Evolutionary conservation across 257 asterid species (phyloP), one percentile per base, ranked within the genome.

Genomic region (Mentha longifolia): DNA sequence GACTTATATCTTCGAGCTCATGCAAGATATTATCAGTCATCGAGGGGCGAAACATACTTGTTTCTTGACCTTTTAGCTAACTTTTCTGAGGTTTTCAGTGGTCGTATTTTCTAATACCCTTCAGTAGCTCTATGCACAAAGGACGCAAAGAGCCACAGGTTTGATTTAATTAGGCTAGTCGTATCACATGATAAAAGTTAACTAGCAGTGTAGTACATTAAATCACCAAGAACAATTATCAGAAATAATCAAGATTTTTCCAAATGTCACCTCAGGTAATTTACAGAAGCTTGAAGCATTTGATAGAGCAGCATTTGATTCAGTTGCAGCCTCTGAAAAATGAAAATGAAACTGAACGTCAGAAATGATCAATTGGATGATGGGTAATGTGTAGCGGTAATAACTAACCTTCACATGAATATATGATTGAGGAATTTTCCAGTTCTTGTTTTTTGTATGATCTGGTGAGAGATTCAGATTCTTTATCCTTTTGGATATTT

Each of bases 341-440:
- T 59, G n/a, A 77, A 35, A 77, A 67, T 43, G 54, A 68, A 73
- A 46, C 45, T 22, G 71, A 68, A 47, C 58, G 61, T 69, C 70
- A 62, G 72, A 70, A 37, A 61, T 10, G 20, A 19, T 58, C 33
- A 59, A 35, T 20, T 51, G 55, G 72, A 15, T 65, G 54, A n/a
- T 33, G 33, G 54, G 69, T 64, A n/a, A 75, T 67, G 47, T 70
- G 64, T 20, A 63, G 16, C 67, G 59, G 56, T n/a, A n/a, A n/a
- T n/a, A 70, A 62, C 85, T 79, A 72, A 75, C 89, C 87, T 82
- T 67, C 67, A 62, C 19, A 65, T 41, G 72, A 54, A 79, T 50
- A 35, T 7, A 51, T 69, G 67, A 54, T 71, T 46, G 77, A 54
- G 54, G 58, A 59, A 70, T 56, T 55, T 75, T 64, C 79, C 13